phyloP scores from a whole-genome alignment of 345 rosid species.

The Populus alba region DNA sequence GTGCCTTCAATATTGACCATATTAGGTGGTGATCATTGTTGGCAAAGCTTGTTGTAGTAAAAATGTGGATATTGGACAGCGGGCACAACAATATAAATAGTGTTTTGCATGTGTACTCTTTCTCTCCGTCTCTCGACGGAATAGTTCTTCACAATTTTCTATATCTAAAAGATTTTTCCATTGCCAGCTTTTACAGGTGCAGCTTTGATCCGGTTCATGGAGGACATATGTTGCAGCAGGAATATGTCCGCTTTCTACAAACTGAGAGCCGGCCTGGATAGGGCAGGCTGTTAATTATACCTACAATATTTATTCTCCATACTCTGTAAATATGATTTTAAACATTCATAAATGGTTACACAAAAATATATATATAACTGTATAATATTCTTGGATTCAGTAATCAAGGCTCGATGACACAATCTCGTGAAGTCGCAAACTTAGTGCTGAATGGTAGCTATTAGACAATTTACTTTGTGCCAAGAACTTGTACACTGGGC shows the following conservation, averaged over 20 bases:
- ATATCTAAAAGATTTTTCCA: neutral
- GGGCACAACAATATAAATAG: neutral
- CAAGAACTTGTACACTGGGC: no score
- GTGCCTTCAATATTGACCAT: neutral
- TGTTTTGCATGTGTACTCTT: neutral
- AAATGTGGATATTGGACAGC: neutral
- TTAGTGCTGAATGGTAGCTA: no score
- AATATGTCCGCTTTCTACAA: constrained; percentile 52
- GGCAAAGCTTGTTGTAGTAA: neutral
- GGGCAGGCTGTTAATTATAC: neutral
- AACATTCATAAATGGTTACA: no score
- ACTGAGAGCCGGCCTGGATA: constrained; percentile 33
- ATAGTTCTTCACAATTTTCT: neutral
- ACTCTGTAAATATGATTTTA: neutral
- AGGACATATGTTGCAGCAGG: constrained; percentile 63
- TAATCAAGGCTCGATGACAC: no score
- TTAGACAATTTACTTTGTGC: no score
- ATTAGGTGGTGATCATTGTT: neutral
- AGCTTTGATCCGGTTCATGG: constrained; percentile 59
- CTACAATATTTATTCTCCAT: neutral
- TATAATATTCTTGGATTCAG: no score
- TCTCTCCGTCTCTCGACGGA: no score
- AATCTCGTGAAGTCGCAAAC: no score
- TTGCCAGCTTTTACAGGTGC: constrained; percentile 62
- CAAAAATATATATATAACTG: no score